Base-by-base conservation (phyloP, 2,329 filamentous ascomycete genomes). In the Neofusicoccum cordaticola region DNA sequence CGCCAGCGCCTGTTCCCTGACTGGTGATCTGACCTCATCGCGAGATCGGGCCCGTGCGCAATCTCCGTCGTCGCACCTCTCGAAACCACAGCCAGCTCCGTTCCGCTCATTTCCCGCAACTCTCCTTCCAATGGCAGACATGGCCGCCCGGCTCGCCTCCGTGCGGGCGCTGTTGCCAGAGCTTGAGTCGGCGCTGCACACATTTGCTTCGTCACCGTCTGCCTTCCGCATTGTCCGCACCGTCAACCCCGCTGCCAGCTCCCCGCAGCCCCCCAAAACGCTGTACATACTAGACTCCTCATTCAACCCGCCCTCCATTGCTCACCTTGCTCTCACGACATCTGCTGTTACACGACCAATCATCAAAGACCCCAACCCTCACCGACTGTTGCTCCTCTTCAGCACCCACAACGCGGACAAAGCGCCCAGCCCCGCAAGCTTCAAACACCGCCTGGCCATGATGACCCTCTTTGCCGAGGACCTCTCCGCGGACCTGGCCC, bases 401-500 rank as follows among this genome's bases (percentile, higher is more conserved):
- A 86, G 85, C 50, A 88, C 84, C 0, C 82, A 86, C 70, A 89
- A 89, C 79, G 87, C 87, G 17, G 87, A 89, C 72, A 88, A 88
- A 69, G 82, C 84, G 12, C 83, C 88, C 5, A 86, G 86, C 66
- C 89, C 91, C 0, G 90, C 89, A 0, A 79, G 83, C 2, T 91
- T 93, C 69, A 84, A 85, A 47, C 81, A 90, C 62, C 81, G 91
- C 4, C 77, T 94, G 35, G 82, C 83, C 5, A 87, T 94, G 82
- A 93, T 94, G 89, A 83, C 85, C 22, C 76, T 85, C 0, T 88
- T 93, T 68, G 89, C 87, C 2, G 74, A 79, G 56, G 88, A 90
- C 67, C 67, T 86, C 2, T 72, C 76, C 15, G 67, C 34, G 22
- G 41, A 37, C 66, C 39, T 65, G 4, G 42, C 45, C 22, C 45